A percentile compares a stretch with the other conserved stretches of the same genome.
Evolutionary conservation across 1,139 yeast species (phyloP).

Genomic region (Candida buenavistaensis): DNA sequence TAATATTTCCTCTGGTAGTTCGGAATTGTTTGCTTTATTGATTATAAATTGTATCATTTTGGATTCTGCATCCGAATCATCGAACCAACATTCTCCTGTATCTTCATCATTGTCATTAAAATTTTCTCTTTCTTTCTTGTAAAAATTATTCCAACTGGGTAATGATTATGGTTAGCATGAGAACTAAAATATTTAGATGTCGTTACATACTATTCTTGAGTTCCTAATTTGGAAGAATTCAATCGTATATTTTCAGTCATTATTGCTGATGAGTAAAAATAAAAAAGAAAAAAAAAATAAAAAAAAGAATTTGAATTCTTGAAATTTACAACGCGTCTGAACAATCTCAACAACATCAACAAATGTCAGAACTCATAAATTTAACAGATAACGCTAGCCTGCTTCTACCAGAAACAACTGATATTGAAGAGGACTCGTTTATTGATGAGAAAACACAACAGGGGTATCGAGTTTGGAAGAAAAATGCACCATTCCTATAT

Average conservation of each 20-base stretch:
- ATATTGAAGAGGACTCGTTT: slow-evolving; percentile 6
- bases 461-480: slow-evolving; percentile 53
- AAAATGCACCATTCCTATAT: slow-evolving; percentile 52
- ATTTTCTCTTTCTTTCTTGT: slow-evolving; percentile 67
- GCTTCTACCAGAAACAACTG: too few species aligned
- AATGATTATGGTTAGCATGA: too few species aligned
- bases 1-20: slow-evolving; percentile 21
- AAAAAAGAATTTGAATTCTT: neutral
- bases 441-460: slow-evolving; percentile 30
- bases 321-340: neutral
- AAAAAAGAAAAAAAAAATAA: neutral
- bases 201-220: slow-evolving; percentile 63
- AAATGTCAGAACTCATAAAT: neutral
- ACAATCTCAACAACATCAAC: neutral
- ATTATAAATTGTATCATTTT: slow-evolving; percentile 69
- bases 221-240: slow-evolving; percentile 75
- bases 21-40: slow-evolving; percentile 27
- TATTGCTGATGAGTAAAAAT: neutral
- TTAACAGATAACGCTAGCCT: neutral
- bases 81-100: slow-evolving; percentile 96
- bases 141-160: slow-evolving; percentile 92
- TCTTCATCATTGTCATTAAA: slow-evolving; percentile 73
- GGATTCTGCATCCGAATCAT: slow-evolving; percentile 86
- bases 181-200: neutral
- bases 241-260: slow-evolving; percentile 55